Conservation (phyloP, 2,329 filamentous ascomycete species). For the Beauveria sp. region DNA sequence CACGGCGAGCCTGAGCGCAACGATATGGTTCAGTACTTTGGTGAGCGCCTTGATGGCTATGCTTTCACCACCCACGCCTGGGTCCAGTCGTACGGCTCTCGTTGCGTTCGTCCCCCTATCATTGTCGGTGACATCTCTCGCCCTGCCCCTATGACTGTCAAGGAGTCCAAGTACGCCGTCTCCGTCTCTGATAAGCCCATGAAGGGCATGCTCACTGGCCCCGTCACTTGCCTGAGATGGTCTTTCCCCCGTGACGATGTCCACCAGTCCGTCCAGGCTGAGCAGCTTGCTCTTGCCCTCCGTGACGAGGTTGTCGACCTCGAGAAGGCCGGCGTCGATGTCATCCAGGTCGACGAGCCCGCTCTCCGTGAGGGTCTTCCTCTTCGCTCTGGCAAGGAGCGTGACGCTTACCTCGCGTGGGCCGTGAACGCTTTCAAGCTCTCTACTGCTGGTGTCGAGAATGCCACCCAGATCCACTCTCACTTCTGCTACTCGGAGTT, state of each 20-base stretch:
- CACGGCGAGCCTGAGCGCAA: constrained; percentile 99
- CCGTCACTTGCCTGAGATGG: constrained; percentile 98
- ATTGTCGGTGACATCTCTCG: constrained; percentile 98
- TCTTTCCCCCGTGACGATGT: constrained; percentile 99
- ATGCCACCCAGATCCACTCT: constrained; percentile 98
- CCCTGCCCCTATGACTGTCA: constrained; percentile 96
- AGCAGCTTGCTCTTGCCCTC: constrained; percentile 98
- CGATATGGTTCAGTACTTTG: constrained; percentile 99
- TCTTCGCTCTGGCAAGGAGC: constrained; percentile 87
- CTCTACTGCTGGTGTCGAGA: constrained; percentile 83
- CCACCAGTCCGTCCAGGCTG: constrained; percentile 96
- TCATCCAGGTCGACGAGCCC: constrained; percentile 99
- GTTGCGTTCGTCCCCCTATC: constrained; percentile 98
- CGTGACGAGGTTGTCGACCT: constrained; percentile 98
- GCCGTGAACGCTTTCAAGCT: constrained; percentile 98
- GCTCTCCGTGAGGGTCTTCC: constrained; percentile 99
- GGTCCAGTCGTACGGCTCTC: constrained; percentile 98
- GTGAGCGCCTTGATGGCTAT: constrained; percentile 93
- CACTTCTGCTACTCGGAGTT: constrained; percentile 99
- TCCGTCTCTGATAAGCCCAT: constrained; percentile 97
- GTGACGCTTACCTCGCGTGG: constrained; percentile 94
- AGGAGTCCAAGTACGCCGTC: constrained; percentile 98
- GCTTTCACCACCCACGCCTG: constrained; percentile 98
- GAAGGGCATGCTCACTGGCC: constrained; percentile 99
- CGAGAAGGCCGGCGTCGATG: constrained; percentile 89